phyloP scores from a whole-genome alignment of 768 basidiomycete species.

The Kwoniella shandongensis region DNA sequence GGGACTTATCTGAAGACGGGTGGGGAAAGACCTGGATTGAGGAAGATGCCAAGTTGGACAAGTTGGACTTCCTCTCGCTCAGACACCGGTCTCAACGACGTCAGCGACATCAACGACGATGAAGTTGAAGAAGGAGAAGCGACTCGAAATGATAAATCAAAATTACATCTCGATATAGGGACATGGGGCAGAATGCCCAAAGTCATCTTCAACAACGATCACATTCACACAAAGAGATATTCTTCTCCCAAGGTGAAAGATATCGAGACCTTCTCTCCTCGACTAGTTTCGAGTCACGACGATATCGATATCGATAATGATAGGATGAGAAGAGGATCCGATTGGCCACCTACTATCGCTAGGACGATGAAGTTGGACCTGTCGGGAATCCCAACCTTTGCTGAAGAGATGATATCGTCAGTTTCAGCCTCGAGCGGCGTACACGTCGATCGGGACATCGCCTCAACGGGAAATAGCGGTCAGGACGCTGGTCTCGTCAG shows the following conservation, averaged over 20 bases:
- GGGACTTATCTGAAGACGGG: background rate
- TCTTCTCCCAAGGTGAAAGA: background rate
- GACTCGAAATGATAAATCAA: background rate
- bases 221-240: background rate
- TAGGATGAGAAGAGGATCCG: constrained; percentile 13
- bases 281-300: background rate
- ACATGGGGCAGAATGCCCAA: constrained; percentile 15
- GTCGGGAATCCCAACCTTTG: constrained; percentile 8
- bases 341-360: constrained; percentile 18
- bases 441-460: background rate
- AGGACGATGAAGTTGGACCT: constrained; percentile 12
- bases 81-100: background rate
- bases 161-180: constrained; percentile 4
- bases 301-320: background rate
- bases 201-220: background rate
- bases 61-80: constrained; percentile 8
- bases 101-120: background rate
- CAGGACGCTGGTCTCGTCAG: background rate
- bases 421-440: background rate
- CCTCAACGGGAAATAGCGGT: background rate
- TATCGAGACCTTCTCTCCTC: background rate
- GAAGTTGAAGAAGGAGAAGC: background rate
- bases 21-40: constrained; percentile 1
- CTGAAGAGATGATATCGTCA: background rate
- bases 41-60: constrained; percentile 22